Conservation (phyloP, 2,329 filamentous ascomycete genomes). For the Xylariaceae sp. region DNA sequence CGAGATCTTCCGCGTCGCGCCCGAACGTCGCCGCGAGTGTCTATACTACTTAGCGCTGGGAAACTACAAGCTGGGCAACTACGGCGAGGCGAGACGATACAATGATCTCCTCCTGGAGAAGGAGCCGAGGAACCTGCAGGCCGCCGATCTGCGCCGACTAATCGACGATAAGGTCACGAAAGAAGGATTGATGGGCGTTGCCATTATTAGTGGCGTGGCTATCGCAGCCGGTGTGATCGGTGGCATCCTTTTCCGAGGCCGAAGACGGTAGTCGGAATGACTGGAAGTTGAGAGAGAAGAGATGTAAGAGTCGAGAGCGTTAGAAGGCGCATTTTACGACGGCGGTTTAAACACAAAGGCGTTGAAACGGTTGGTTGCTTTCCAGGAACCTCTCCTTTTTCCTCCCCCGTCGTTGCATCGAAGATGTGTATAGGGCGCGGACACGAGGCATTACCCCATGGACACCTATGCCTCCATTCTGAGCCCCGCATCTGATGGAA, state of each 20-base stretch:
- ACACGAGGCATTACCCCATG: neutral
- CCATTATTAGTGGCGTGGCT: slow-evolving; percentile 88
- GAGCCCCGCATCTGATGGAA: neutral
- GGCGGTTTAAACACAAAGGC: slow-evolving; percentile 16
- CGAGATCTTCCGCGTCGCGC: slow-evolving; percentile 91
- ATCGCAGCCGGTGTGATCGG: slow-evolving; percentile 91
- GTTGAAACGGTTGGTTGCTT: slow-evolving; percentile 15
- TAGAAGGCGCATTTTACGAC: slow-evolving; percentile 16
- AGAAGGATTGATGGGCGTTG: slow-evolving; percentile 89
- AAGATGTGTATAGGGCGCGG: slow-evolving; percentile 2
- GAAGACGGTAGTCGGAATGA: slow-evolving; percentile 23
- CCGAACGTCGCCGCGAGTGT: slow-evolving; percentile 91
- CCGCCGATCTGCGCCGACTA: slow-evolving; percentile 74
- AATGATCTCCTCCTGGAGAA: slow-evolving; percentile 89
- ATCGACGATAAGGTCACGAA: slow-evolving; percentile 96
- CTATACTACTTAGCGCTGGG: slow-evolving; percentile 96
- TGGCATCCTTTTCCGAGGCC: slow-evolving; percentile 66
- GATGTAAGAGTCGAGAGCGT: slow-evolving; percentile 14
- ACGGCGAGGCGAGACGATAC: slow-evolving; percentile 87
- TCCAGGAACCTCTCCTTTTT: slow-evolving; percentile 6
- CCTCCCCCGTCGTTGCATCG: slow-evolving; percentile 6
- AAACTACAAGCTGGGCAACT: slow-evolving; percentile 98
- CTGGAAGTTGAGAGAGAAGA: neutral
- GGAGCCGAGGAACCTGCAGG: slow-evolving; percentile 88
- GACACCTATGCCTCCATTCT: neutral